A percentile compares a stretch with the other conserved stretches of the same genome.
These are phyloP conservation scores for Nemania diffusa DNA, from an alignment of 2,329 filamentous ascomycete species.

Conservation along the genomic window DNA sequence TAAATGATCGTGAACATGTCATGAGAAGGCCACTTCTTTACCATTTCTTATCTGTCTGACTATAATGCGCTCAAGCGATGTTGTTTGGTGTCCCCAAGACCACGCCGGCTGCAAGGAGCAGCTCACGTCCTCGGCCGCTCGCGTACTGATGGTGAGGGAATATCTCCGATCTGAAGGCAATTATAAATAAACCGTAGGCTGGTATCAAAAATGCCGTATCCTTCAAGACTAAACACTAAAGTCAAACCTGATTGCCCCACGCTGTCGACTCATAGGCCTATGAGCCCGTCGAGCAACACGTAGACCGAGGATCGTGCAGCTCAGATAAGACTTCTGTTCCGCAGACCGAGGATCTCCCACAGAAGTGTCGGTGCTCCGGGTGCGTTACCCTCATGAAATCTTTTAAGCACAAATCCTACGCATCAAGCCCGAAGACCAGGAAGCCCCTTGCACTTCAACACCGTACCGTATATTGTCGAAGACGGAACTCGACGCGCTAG, in stretches of 20 bases:
- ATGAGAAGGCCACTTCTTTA: neutral
- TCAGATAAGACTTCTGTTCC: neutral
- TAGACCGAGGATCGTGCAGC: neutral
- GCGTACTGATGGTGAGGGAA: neutral
- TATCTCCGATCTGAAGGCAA: neutral
- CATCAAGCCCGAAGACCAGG: neutral
- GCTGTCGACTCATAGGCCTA: neutral
- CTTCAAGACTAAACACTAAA: neutral
- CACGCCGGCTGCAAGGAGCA: neutral
- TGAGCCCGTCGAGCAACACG: neutral
- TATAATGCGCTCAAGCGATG: neutral
- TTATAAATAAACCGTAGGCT: neutral
- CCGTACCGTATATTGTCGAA: neutral
- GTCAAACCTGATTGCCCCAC: neutral
- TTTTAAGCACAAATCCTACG: neutral
- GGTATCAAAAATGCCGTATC: neutral
- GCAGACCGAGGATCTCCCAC: neutral
- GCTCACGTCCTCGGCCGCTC: neutral
- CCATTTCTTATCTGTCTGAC: slow-evolving; percentile 17
- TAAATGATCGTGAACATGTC: slow-evolving; percentile 35
- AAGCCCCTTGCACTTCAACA: neutral
- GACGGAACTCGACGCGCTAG: neutral
- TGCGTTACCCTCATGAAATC: neutral
- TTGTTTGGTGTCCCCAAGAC: slow-evolving; percentile 3
- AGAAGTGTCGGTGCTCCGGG: neutral